Evolutionary conservation across 495 filamentous ascomycete species (phyloP).

Genomic region (Poronia punctata): DNA sequence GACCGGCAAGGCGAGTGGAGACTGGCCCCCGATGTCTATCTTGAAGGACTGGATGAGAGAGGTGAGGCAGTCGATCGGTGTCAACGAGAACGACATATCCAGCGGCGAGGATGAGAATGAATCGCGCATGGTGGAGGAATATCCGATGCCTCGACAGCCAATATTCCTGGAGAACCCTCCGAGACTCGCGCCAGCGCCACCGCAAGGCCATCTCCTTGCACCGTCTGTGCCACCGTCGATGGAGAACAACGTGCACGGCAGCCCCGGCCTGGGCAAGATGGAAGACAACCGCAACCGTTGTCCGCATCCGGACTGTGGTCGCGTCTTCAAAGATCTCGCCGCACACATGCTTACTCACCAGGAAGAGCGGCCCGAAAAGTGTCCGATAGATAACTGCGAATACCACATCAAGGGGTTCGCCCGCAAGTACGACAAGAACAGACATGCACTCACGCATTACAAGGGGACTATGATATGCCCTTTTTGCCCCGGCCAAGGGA

Average conservation of each 20-base stretch:
- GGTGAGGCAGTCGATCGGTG: constrained; percentile 46
- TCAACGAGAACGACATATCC: constrained; percentile 40
- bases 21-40: constrained; percentile 77
- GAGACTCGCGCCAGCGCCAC: constrained; percentile 37
- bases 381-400: constrained; percentile 88
- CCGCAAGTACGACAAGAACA: constrained; percentile 96
- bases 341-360: constrained; percentile 97
- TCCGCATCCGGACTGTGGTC: constrained; percentile 78
- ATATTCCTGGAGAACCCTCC: constrained; percentile 31
- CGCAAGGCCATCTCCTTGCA: constrained; percentile 22
- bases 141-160: constrained; percentile 32
- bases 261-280: constrained; percentile 21
- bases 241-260: constrained; percentile 25
- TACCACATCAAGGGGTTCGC: constrained; percentile 97
- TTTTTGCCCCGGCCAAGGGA: constrained; percentile 92
- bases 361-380: constrained; percentile 91
- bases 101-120: constrained; percentile 42
- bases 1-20: constrained; percentile 80
- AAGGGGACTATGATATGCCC: constrained; percentile 99
- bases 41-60: constrained; percentile 83
- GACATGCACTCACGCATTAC: constrained; percentile 96
- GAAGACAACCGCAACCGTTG: constrained; percentile 45
- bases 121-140: constrained; percentile 33
- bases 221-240: constrained; percentile 23
- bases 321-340: constrained; percentile 86